phyloP scores from a whole-genome alignment of 192 early-diverging fungal genomes.

The Coemansia sp. region DNA sequence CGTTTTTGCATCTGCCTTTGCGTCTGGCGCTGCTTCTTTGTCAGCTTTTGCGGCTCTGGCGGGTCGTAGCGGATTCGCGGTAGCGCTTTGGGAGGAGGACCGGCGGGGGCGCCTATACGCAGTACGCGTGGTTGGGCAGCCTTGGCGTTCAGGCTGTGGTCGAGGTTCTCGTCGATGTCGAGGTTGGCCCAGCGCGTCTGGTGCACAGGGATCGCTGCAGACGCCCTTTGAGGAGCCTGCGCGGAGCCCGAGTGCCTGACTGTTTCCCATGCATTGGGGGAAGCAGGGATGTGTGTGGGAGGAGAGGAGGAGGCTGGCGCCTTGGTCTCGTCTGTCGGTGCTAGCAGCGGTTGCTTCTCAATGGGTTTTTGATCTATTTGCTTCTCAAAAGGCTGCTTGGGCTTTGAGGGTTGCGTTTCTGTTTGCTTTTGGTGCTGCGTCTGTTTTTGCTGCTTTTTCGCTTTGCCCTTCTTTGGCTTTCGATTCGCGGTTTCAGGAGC shows the following conservation, averaged over 20 bases:
- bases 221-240: neutral
- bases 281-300: neutral
- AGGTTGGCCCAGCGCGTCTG: slow-evolving; percentile 27
- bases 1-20: slow-evolving; percentile 56
- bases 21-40: slow-evolving; percentile 69
- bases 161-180: slow-evolving; percentile 22
- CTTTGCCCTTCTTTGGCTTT: neutral
- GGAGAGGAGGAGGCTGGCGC: neutral
- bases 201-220: slow-evolving; percentile 33
- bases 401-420: neutral
- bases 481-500: slow-evolving; percentile 6
- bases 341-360: neutral
- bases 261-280: slow-evolving; percentile 28
- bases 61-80: slow-evolving; percentile 4
- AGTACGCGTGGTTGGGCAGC: slow-evolving; percentile 22
- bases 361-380: too few relatives aligned
- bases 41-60: slow-evolving; percentile 41
- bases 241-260: slow-evolving; percentile 13
- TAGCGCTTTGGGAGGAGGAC: slow-evolving; percentile 15
- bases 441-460: neutral
- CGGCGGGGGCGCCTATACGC: slow-evolving; percentile 35
- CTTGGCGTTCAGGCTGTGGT: slow-evolving; percentile 5
- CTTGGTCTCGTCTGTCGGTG: neutral
- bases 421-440: neutral
- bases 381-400: neutral